Evolutionary conservation across 495 filamentous ascomycete species (phyloP).

Genomic region (Aspergillus bertholletiae): DNA sequence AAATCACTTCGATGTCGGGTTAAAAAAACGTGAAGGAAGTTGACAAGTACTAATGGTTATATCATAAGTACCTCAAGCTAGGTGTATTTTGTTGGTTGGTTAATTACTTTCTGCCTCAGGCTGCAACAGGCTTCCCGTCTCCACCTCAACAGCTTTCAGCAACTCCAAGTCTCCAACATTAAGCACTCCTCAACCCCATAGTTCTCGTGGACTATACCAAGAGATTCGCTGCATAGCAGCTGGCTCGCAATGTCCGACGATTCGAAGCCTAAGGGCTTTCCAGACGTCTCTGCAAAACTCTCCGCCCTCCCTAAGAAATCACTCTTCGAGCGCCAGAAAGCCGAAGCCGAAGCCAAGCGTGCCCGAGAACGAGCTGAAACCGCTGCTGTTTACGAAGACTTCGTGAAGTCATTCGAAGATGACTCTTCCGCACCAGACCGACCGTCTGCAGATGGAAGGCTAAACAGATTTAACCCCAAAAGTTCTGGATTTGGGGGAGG

Average conservation of each 20-base stretch:
- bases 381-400: conserved; percentile 84
- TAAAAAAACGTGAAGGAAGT: too few relatives aligned
- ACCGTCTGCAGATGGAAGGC: conserved; percentile 19
- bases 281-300: conserved; percentile 80
- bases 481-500: conserved; percentile 39
- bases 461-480: conserved; percentile 35
- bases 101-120: conserved; percentile 19
- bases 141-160: conserved; percentile 5
- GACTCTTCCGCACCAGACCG: conserved; percentile 46
- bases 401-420: conserved; percentile 84
- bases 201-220: background rate
- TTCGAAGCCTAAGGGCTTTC: conserved; percentile 59
- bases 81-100: background rate
- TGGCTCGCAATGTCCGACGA: conserved; percentile 38
- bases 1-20: too few relatives aligned
- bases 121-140: conserved; percentile 10
- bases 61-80: too few relatives aligned
- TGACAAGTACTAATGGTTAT: too few relatives aligned
- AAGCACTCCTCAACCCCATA: background rate
- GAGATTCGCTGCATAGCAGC: conserved; percentile 24
- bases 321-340: conserved; percentile 87
- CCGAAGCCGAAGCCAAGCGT: conserved; percentile 89
- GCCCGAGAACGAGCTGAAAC: conserved; percentile 84
- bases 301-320: conserved; percentile 80
- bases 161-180: background rate